Evolutionary conservation across 164 flowering plant species (phyloP).

Genomic region (Nelumbo lutea): DNA sequence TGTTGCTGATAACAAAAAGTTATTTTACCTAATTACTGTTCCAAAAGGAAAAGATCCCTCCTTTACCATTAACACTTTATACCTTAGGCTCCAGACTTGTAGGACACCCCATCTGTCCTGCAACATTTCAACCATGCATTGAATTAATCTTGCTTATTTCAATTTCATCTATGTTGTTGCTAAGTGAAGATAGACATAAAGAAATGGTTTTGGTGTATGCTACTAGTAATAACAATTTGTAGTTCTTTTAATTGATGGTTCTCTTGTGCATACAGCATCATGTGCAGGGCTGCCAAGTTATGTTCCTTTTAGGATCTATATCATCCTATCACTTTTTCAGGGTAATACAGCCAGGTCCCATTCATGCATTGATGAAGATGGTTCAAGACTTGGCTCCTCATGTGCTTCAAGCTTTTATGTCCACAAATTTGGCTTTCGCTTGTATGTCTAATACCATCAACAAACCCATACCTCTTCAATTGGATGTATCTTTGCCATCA

Average conservation of each 20-base stretch:
- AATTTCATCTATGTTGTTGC: too few species aligned
- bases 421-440: conserved; percentile 51
- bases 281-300: conserved; percentile 43
- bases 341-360: conserved; percentile 22
- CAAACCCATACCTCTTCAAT: conserved; percentile 71
- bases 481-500: conserved; percentile 82
- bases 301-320: conserved; percentile 28
- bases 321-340: conserved; percentile 39
- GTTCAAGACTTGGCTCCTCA: conserved; percentile 24
- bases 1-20: too few species aligned
- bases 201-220: not conserved
- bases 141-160: too few species aligned
- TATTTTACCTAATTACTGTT: too few species aligned
- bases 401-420: conserved; percentile 28
- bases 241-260: conserved; percentile 1
- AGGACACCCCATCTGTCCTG: too few species aligned
- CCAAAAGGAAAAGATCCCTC: too few species aligned
- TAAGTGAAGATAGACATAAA: not conserved
- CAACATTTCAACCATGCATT: too few species aligned
- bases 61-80: too few species aligned
- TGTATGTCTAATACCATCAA: conserved; percentile 72
- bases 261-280: conserved; percentile 10
- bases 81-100: too few species aligned
- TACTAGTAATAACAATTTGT: not conserved
- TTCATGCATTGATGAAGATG: conserved; percentile 22